A percentile compares a stretch with the other conserved stretches of the same genome.
Evolutionary conservation across 2,329 filamentous ascomycete species (phyloP).

Genomic region (Colletotrichum kahawae): DNA sequence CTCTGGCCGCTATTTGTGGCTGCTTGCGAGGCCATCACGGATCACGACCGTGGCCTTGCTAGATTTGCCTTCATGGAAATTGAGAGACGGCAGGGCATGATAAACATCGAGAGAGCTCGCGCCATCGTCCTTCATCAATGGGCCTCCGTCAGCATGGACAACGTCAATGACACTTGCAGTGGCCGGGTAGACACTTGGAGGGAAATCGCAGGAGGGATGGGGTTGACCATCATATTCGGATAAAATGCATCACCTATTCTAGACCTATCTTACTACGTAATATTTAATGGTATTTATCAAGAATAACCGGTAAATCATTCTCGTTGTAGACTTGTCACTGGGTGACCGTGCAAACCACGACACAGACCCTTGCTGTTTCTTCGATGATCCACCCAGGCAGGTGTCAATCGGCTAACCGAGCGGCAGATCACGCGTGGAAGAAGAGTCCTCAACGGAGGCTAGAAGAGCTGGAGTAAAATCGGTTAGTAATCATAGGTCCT

Average conservation of each 20-base stretch:
- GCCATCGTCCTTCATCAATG: conserved; percentile 66
- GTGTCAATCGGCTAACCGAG: neutral
- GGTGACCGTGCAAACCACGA: neutral
- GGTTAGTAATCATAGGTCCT: fast-evolving
- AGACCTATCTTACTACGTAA: neutral
- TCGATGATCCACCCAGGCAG: neutral
- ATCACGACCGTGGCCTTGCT: conserved; percentile 56
- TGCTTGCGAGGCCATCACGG: conserved; percentile 60
- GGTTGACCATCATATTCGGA: neutral
- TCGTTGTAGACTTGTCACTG: neutral
- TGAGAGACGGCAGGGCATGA: conserved; percentile 65
- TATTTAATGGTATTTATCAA: neutral
- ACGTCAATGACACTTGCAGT: conserved; percentile 31
- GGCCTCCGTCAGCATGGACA: conserved; percentile 44
- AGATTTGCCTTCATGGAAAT: conserved; percentile 55
- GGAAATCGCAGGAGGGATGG: neutral
- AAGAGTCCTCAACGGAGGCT: neutral
- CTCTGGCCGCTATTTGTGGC: conserved; percentile 69
- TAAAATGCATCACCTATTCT: neutral
- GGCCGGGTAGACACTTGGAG: neutral
- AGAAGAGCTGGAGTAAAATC: neutral
- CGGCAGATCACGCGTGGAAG: neutral
- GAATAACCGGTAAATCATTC: neutral
- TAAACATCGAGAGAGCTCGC: conserved; percentile 66
- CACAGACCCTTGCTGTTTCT: neutral